Evolutionary conservation across 768 basidiomycete genomes (phyloP), one percentile per base, ranked within the genome.

Genomic region (Panus rudis): DNA sequence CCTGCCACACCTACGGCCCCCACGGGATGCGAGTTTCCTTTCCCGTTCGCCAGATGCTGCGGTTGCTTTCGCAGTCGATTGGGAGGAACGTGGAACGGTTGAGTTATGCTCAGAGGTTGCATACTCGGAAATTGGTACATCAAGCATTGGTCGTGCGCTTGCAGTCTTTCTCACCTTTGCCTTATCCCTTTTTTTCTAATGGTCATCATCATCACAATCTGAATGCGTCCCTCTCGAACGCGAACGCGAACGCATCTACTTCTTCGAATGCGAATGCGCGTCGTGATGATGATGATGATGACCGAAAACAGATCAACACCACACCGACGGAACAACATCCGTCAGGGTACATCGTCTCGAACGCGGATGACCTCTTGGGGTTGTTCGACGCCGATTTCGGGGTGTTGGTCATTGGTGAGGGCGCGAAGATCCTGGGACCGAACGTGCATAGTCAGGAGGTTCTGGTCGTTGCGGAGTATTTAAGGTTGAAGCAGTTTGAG

Each of bases 11-110:
- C 0, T 92, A 89, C 51, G 87, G 88, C 1, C 48, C 67, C 10
- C 70, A 74, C 48, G 86, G 88, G n/a, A 86, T 87, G 78, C 76
- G 89, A 8, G 84, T 90, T 5, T 86, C 87, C 2, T 89, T 90
- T 63, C 84, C 84, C 3, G 80, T 89, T 5, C 75, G 87, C 19
- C 86, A 89, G 58, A 86, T 90, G 73, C 72, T 90, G 37, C 75
- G 84, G 16, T 73, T 90, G 7, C 66, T 90, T 37, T 83, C 81
- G 52, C 85, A 89, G 57, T 78, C 84, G 2, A 83, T 90, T 47
- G 85, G 83, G 24, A 71, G 80, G 39, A 87, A 88, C 54, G 77
- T 90, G 39, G 88, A 90, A 57, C 69, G 87, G 10, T 59, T 91
- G 49, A 81, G 78, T 56, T 89, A 87, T 58, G 82, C 86, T 2